A percentile compares a stretch with the other conserved stretches of the same genome.
phyloP scores from a whole-genome alignment of 2,329 filamentous ascomycete genomes.

The Periconia digitata region DNA sequence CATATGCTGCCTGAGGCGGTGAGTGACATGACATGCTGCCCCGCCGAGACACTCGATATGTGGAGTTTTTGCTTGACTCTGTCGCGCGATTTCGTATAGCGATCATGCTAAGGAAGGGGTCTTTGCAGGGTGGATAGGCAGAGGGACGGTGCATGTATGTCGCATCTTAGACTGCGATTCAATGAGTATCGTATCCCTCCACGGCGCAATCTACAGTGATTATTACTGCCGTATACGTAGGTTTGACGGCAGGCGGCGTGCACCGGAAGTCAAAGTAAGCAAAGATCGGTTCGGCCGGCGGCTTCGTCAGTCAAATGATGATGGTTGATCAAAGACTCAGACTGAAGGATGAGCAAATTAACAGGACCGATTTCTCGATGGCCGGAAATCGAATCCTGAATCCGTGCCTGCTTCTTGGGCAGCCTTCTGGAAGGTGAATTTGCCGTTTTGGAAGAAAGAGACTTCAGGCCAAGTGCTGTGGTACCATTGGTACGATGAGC shows the following conservation, averaged over 20 bases:
- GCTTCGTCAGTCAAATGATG: too few species aligned
- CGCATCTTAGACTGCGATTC: too few species aligned
- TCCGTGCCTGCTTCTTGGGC: not conserved
- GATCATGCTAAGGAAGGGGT: not conserved
- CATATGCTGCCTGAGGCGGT: conserved; percentile 5
- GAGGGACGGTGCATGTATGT: too few species aligned
- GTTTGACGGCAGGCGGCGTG: not conserved
- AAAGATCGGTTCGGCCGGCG: conserved; percentile 9
- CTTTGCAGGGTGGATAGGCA: not conserved
- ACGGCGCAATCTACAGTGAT: too few species aligned
- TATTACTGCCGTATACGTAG: not conserved
- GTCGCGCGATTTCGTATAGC: conserved; percentile 4
- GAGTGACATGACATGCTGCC: conserved; percentile 6
- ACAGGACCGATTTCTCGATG: not conserved
- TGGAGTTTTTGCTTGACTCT: conserved; percentile 1
- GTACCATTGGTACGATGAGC: conserved; percentile 21
- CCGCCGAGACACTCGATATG: conserved; percentile 3
- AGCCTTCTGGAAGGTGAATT: not conserved
- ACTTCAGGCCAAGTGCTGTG: conserved; percentile 1
- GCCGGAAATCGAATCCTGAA: not conserved
- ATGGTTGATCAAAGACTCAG: not conserved
- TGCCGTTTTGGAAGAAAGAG: not conserved
- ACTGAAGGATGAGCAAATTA: not conserved
- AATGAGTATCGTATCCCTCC: too few species aligned
- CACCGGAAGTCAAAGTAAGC: not conserved